phyloP scores from a whole-genome alignment of 108 stramenopile species.

The Cyclotella kingstonii region DNA sequence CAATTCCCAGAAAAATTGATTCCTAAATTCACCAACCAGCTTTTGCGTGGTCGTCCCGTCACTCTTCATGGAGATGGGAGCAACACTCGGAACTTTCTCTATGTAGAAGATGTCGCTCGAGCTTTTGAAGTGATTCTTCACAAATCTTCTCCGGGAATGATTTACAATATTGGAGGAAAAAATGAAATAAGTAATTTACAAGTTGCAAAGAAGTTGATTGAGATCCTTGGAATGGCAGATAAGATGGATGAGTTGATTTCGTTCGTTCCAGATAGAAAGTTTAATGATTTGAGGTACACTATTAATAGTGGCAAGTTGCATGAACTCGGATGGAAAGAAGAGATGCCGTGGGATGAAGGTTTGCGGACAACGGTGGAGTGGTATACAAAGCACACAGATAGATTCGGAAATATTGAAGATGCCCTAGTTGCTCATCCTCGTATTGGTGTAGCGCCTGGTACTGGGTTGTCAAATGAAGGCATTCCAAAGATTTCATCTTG shows the following conservation, averaged over 20 bases:
- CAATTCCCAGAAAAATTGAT: conserved; percentile 99
- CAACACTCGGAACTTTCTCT: conserved; percentile 97
- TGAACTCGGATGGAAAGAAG: conserved; percentile 90
- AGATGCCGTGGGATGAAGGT: conserved; percentile 96
- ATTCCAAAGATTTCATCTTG: no score
- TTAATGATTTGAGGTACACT: conserved; percentile 99
- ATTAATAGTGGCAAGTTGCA: conserved; percentile 89
- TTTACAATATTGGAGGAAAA: conserved; percentile 97
- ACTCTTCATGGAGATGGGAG: conserved; percentile 97
- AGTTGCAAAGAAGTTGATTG: conserved; percentile 85
- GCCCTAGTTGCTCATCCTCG: conserved; percentile 98
- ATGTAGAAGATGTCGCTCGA: conserved; percentile 94
- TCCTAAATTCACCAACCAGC: conserved; percentile 98
- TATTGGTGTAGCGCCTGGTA: conserved; percentile 51
- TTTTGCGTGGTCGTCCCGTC: conserved; percentile 81
- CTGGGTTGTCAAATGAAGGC: conserved; percentile 33
- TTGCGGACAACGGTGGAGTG: conserved; percentile 92
- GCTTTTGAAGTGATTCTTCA: conserved; percentile 97
- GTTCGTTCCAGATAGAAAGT: conserved; percentile 94
- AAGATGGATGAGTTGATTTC: conserved; percentile 71
- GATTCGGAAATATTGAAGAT: conserved; percentile 95
- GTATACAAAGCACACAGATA: conserved; percentile 84
- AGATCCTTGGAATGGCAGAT: conserved; percentile 69
- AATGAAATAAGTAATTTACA: conserved; percentile 89
- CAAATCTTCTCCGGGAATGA: conserved; percentile 86